Evolutionary conservation across 139 green algal species (phyloP).

Genomic region (Chlamydomonas sp.): DNA sequence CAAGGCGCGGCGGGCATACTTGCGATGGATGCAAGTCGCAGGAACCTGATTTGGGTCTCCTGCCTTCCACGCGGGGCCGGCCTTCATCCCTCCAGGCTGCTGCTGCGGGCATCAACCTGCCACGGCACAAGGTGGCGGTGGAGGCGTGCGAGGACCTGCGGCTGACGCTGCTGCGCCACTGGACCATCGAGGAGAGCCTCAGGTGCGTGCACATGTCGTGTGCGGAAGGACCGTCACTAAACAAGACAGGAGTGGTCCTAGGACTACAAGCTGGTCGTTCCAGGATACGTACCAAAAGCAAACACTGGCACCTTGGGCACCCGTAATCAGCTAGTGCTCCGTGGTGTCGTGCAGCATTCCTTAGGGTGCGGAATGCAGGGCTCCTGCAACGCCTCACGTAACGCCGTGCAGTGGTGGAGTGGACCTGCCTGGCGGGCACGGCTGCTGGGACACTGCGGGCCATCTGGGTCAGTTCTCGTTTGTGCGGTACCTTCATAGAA

Average conservation of each 20-base stretch:
- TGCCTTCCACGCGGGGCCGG: not conserved
- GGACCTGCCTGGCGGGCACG: no score
- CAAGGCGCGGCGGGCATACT: no score
- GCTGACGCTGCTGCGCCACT: conserved; percentile 80
- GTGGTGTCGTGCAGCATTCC: no score
- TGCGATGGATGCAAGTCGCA: not conserved
- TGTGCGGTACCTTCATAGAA: no score
- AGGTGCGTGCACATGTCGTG: not conserved
- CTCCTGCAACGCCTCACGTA: no score
- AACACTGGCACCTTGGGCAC: no score
- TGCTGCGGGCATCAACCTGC: not conserved
- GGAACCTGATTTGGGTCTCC: not conserved
- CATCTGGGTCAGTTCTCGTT: no score
- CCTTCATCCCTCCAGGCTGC: not conserved
- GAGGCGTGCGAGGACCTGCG: conserved; percentile 38
- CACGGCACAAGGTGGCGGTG: conserved; percentile 35
- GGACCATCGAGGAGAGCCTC: conserved; percentile 85
- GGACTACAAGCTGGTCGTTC: not conserved
- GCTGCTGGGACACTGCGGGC: no score
- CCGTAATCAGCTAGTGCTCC: no score
- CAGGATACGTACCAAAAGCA: not conserved
- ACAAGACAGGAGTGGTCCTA: not conserved
- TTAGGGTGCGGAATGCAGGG: no score
- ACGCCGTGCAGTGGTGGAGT: no score
- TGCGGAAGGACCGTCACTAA: not conserved